These are phyloP conservation scores for Pelargonium myrrhifolium DNA, from an alignment of 441 rosid genomes.

Conservation along the genomic window DNA sequence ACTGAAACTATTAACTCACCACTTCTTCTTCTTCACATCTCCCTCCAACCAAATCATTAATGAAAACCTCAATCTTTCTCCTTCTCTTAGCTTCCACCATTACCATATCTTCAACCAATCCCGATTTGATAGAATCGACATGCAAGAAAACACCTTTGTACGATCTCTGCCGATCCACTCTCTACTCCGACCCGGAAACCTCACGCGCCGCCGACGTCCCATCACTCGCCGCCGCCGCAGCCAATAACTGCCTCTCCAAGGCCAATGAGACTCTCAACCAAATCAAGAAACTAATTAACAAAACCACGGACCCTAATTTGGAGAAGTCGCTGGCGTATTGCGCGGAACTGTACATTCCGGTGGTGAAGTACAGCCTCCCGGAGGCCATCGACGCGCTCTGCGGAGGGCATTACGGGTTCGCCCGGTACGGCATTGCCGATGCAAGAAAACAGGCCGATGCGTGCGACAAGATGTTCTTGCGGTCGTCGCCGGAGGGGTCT, in stretches of 20 bases:
- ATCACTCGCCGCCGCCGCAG: conserved; percentile 12
- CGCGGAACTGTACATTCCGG: conserved; percentile 20
- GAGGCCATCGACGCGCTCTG: conserved; percentile 18
- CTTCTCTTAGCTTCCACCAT: no score
- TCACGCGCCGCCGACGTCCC: conserved; percentile 9
- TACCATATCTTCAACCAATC: not conserved
- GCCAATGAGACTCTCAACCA: conserved; percentile 11
- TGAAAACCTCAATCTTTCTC: no score
- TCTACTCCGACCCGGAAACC: conserved; percentile 11
- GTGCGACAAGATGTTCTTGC: conserved; percentile 14
- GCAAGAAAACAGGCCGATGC: conserved; percentile 10
- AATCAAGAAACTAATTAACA: conserved; percentile 10
- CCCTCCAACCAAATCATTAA: no score
- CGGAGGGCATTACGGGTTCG: conserved; percentile 17
- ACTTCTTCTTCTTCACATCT: no score
- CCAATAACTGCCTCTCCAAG: conserved; percentile 7
- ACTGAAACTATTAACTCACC: no score
- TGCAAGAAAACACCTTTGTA: conserved; percentile 20
- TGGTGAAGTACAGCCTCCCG: conserved; percentile 23
- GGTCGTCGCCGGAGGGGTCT: not conserved
- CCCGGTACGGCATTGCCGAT: conserved; percentile 13
- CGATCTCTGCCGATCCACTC: conserved; percentile 18
- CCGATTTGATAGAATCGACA: conserved; percentile 13
- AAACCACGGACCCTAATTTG: conserved; percentile 4
- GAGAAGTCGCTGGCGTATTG: conserved; percentile 19